Evolutionary conservation across 2,329 filamentous ascomycete genomes (phyloP).

Genomic region (Claviceps sorghi): DNA sequence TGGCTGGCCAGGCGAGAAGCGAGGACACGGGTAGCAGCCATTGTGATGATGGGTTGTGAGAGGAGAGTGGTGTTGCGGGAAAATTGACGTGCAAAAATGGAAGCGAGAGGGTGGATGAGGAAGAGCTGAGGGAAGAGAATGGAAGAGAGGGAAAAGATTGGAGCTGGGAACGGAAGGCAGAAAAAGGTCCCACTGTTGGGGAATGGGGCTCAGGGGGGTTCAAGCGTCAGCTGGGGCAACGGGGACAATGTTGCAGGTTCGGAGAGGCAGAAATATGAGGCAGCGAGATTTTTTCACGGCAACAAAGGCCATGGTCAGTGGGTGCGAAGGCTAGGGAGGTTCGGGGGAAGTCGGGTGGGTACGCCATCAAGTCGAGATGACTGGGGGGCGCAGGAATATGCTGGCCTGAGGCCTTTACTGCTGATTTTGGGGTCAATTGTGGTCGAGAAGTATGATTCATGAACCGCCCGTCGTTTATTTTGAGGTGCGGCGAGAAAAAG

Average conservation of each 20-base stretch:
- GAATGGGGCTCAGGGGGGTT: constrained; percentile 12
- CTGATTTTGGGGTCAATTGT: constrained; percentile 2
- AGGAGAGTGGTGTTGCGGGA: constrained; percentile 13
- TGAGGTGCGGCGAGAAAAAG: background rate
- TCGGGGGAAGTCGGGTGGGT: constrained; percentile 23
- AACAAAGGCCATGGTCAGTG: constrained; percentile 7
- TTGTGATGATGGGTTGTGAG: constrained; percentile 50
- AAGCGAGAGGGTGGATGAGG: constrained; percentile 21
- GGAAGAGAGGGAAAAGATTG: constrained; percentile 24
- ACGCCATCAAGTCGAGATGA: constrained; percentile 13
- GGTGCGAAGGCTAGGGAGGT: constrained; percentile 15
- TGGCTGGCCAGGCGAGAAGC: constrained; percentile 63
- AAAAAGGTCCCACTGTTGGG: constrained; percentile 20
- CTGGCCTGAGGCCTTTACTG: constrained; percentile 18
- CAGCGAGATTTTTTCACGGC: constrained; percentile 17
- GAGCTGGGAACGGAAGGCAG: constrained; percentile 21
- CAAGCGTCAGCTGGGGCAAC: constrained; percentile 22
- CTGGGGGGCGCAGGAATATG: constrained; percentile 6
- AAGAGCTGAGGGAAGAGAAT: constrained; percentile 24
- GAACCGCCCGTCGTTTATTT: background rate
- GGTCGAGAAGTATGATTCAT: constrained; percentile 7
- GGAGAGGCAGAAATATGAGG: constrained; percentile 8
- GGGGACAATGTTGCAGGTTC: constrained; percentile 14
- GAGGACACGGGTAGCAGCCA: constrained; percentile 67
- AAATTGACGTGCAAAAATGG: constrained; percentile 17